Evolutionary conservation across 2,329 filamentous ascomycete genomes (phyloP), one percentile per base, ranked within the genome.

Genomic region (Apiospora arundinis): DNA sequence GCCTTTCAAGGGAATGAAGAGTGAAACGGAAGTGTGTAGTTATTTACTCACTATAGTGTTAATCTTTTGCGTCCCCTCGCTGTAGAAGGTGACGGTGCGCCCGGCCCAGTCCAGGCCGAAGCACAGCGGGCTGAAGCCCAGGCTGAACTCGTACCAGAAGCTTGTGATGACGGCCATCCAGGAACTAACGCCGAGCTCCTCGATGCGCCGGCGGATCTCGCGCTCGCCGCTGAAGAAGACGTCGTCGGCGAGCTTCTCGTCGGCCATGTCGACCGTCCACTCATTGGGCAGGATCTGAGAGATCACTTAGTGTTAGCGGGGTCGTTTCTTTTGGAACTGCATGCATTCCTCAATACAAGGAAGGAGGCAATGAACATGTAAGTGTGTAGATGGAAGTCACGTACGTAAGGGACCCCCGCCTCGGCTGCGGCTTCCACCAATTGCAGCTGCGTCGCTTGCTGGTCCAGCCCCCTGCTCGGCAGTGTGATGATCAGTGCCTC

Each of bases 401-500:
- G 91, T 75, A 49, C 48, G 75, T 85, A 90, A 0, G 84, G 82
- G 1, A 91, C 83, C 1, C 85, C 85, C 0, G 89, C 88, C 46
- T 84, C 83, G 4, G 84, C 85, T 0, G 89, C 89, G 0, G 89
- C 89, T 9, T 82, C 78, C 72, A 90, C 80, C n/a, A 91, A 80
- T 72, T 86, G 87, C 70, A 75, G 76, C 65, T 89, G 84, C 1
- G 83, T 83, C 12, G 85, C 85, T 0, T 72, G 78, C 0, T 86
- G 82, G 0, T 86, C 87, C 0, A 67, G 73, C 0, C 80, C 48
- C 77, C 16, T 37, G 32, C 32, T 42, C 32, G 82, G 73, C 71
- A 91, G 77, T 8, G 88, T 89, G 70, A 91, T 90, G 74, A 90
- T 81, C 4, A 91, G 80, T 45, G 85, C 85, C 23, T 91, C 84